Percentiles rank a stretch among this genome's conserved stretches.
Conservation (phyloP, 495 filamentous ascomycete species). For the Penicillium egyptiacum region DNA sequence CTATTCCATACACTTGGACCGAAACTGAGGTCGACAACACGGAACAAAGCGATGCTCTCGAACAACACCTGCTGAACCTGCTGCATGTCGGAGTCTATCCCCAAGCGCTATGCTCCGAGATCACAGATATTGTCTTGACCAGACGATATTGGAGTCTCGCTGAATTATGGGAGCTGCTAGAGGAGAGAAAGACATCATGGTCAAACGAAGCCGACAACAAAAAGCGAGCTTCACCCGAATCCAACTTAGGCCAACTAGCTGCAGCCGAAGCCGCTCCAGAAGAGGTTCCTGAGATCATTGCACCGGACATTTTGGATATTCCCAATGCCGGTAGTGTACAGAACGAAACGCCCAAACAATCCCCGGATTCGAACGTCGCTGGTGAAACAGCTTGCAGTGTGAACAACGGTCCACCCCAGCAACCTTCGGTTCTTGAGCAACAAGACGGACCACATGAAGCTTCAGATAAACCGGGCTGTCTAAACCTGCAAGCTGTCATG, state of each 20-base stretch:
- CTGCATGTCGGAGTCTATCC: conserved; percentile 18
- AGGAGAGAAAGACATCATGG: conserved; percentile 24
- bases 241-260: neutral
- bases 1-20: conserved; percentile 23
- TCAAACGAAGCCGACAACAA: neutral
- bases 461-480: too few relatives aligned
- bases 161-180: conserved; percentile 26
- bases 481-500: neutral
- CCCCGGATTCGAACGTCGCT: neutral
- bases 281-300: neutral
- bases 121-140: neutral
- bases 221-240: neutral
- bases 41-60: conserved; percentile 3
- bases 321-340: too few relatives aligned
- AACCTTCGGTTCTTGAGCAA: neutral
- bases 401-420: neutral
- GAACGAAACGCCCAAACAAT: neutral
- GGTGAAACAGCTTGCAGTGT: neutral
- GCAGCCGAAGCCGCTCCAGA: neutral
- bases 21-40: conserved; percentile 3
- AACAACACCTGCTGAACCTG: conserved; percentile 21
- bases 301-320: neutral
- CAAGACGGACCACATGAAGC: neutral
- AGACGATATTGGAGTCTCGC: conserved; percentile 26
- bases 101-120: neutral